Evolutionary conservation across 345 rosid genomes (phyloP), one percentile per base, ranked within the genome.

Genomic region (Clausena lansium): DNA sequence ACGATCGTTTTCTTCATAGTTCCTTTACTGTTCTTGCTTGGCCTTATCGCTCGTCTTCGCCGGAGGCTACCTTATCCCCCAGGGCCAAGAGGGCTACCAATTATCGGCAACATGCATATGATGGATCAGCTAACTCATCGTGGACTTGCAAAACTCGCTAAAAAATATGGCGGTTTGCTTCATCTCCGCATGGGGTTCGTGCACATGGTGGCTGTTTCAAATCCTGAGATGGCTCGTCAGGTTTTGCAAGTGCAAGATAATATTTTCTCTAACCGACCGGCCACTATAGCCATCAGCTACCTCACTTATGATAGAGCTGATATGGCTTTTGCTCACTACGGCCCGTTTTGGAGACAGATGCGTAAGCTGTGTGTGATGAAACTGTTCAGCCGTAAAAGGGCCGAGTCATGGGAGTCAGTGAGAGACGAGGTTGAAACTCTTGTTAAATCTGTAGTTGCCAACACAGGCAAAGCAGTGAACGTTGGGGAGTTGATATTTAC

Each of bases 271-370:
- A 97, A 97, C 81, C 80, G 99, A 0, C 97, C 99, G 0, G 98
- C 97, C 61, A 93, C 91, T 25, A 84, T 89, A 70, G 98, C 98
- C 78, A 92, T 91, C 62, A 83, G 89, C 68, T 94, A 91, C 75
- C 87, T 97, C n/a, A 94, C 98, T 10, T 97, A 97, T 50, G 89
- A 91, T 67, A 86, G 98, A 11, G 93, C 98, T 2, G 98, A 97
- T 78, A 93, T 97, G 98, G 99, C 99, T 41, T 97, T 97, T 24
- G 95, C 98, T 17, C 91, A 93, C 81, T 97, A 94, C 74, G 99
- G 99, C 0, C 98, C 99, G 1, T 94, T 93, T 61, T 94, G 99
- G 99, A 81, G 99, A 36, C 98, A 94, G 88, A 94, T 94, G 99
- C 82, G 99, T 1, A 97, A 97, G 85, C 87, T 94, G 4, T 91